Evolutionary conservation across 163 green algal genomes (phyloP).

Genomic region (Botryococcus braunii): DNA sequence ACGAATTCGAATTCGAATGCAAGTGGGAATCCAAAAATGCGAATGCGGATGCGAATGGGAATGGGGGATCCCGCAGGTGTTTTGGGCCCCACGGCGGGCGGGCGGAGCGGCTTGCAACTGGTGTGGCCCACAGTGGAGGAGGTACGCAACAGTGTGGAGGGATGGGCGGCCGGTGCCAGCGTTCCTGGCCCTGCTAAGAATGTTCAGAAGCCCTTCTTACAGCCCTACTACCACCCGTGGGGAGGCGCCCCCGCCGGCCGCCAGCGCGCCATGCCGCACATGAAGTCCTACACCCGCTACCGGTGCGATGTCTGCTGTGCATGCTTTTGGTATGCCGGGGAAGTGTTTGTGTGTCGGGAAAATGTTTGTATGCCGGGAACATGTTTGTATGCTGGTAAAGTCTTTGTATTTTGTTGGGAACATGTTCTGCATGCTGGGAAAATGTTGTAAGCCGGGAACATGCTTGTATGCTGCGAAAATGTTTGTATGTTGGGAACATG

Average conservation of each 20-base stretch:
- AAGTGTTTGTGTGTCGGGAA: too few relatives aligned
- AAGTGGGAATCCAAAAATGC: neutral
- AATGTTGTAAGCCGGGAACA: too few relatives aligned
- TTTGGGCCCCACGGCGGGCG: constrained; percentile 6
- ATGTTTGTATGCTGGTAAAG: too few relatives aligned
- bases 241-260: constrained; percentile 41
- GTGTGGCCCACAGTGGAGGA: constrained; percentile 66
- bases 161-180: constrained; percentile 53
- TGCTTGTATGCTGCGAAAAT: too few relatives aligned
- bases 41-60: neutral
- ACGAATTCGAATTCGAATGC: neutral
- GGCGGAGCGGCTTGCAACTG: constrained; percentile 33
- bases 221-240: constrained; percentile 18
- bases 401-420: too few relatives aligned
- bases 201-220: neutral
- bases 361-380: too few relatives aligned
- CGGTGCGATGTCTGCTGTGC: constrained; percentile 1
- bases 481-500: too few relatives aligned
- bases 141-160: constrained; percentile 56
- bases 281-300: constrained; percentile 60
- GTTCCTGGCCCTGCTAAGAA: constrained; percentile 41
- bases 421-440: too few relatives aligned
- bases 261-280: constrained; percentile 67
- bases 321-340: too few relatives aligned
- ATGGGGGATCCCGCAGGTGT: neutral